Evolutionary conservation across 1,139 yeast species (phyloP).

Genomic region (Yamadazyma mexicana): DNA sequence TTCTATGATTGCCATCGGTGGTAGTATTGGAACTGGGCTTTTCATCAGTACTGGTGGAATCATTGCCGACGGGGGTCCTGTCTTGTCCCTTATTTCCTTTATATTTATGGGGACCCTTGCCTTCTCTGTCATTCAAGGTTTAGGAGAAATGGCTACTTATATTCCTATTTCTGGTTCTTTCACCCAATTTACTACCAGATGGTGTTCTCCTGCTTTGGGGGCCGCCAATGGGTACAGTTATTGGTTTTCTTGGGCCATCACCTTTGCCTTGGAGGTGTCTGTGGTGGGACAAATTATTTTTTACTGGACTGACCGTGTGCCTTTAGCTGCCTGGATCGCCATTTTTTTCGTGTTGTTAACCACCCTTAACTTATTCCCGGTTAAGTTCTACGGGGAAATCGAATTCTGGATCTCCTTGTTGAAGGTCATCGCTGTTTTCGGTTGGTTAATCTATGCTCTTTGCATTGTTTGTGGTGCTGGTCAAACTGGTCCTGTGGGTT

Average conservation of each 20-base stretch:
- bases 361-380: conserved; percentile 39
- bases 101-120: conserved; percentile 66
- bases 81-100: conserved; percentile 63
- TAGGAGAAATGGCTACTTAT: conserved; percentile 77
- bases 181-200: conserved; percentile 54
- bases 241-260: conserved; percentile 86
- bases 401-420: conserved; percentile 57
- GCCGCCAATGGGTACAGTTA: conserved; percentile 83
- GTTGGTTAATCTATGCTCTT: conserved; percentile 67
- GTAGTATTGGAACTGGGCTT: conserved; percentile 67
- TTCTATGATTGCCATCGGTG: conserved; percentile 67
- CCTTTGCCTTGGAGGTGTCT: conserved; percentile 79
- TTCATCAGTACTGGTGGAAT: conserved; percentile 61
- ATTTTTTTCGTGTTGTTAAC: conserved; percentile 54
- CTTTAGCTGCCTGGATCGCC: conserved; percentile 74
- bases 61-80: conserved; percentile 67
- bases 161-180: conserved; percentile 71
- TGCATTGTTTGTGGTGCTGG: conserved; percentile 77
- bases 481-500: conserved; percentile 68
- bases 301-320: conserved; percentile 74
- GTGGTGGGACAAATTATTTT: conserved; percentile 75
- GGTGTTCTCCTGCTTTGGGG: conserved; percentile 70
- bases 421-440: conserved; percentile 69
- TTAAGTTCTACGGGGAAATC: conserved; percentile 46
- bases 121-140: conserved; percentile 63